Evolutionary conservation across 2,329 filamentous ascomycete genomes (phyloP), one percentile per base, ranked within the genome.

Genomic region (Paecilomyces niveus): DNA sequence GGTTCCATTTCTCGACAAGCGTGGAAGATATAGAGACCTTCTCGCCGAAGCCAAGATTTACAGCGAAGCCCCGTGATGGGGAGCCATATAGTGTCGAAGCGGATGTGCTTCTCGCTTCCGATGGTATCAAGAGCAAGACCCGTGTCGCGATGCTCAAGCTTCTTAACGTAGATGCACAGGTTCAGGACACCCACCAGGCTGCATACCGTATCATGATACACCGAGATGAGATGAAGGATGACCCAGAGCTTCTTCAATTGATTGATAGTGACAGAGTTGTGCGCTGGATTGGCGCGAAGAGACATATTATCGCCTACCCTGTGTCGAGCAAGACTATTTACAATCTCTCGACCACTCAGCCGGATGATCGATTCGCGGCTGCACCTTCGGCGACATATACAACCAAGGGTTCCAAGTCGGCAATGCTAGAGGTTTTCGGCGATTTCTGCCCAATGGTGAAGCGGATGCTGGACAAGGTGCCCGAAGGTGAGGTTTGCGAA

Each of bases 271-370:
- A 86, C 57, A 74, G 76, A 6, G 85, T 84, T 0, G 82, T 81
- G 1, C 78, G 86, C 45, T 89, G 84, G 83, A 86, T 88, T 55
- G 85, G 86, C n/a, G 81, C 83, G 58, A 83, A 83, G 66, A 78
- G 84, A 3, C 86, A 89, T 63, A 84, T 88, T 61, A 88, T 89
- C 67, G 85, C 84, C 1, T 89, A 89, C 65, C 81, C 85, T 0
- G 80, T 89, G 31, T 80, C 82, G 57, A 79, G 80, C 62, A 85
- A 88, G 65, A 79, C 80, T 15, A 83, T 88, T 58, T 88, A 88
- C 76, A 89, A 89, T 71, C 72, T 89, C 49, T 85, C 82, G 11
- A 86, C 85, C 1, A 77, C 81, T 0, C 85, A 88, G 61, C 83
- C 84, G 0, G 83, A 86, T 59, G 76, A 72, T 31, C 82, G 86